Conservation (phyloP, 2,329 filamentous ascomycete genomes). For the Cercospora zeina region DNA sequence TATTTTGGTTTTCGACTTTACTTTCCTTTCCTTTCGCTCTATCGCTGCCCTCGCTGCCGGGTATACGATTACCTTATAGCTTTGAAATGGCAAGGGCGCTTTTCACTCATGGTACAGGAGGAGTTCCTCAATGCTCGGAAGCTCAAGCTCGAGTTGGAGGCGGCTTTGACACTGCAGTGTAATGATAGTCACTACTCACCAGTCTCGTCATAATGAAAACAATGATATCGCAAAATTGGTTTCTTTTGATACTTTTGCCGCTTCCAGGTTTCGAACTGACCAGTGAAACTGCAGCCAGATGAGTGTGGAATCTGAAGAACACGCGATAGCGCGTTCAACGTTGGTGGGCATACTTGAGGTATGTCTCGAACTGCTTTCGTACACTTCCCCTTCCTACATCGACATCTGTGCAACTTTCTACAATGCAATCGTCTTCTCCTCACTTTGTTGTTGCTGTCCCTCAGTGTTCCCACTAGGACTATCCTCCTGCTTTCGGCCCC, state of each 20-base stretch:
- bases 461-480: neutral
- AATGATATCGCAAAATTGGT: neutral
- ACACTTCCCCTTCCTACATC: neutral
- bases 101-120: neutral
- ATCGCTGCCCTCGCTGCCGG: slow-evolving; percentile 10
- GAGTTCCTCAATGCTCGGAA: neutral
- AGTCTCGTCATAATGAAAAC: neutral
- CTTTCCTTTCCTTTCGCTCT: neutral
- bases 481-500: slow-evolving; percentile 22
- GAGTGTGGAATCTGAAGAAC: neutral
- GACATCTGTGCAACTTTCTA: neutral
- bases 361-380: neutral
- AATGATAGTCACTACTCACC: slow-evolving; percentile 1
- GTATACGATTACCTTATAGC: neutral
- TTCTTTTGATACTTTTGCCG: neutral
- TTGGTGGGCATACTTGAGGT: neutral
- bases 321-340: no score
- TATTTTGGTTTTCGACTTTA: neutral
- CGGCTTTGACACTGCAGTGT: neutral
- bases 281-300: neutral
- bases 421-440: slow-evolving; percentile 12
- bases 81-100: neutral
- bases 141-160: neutral
- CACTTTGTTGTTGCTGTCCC: neutral
- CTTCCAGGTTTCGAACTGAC: neutral